Evolutionary conservation across 495 filamentous ascomycete species (phyloP).

Genomic region (Annulohypoxylon moriforme): DNA sequence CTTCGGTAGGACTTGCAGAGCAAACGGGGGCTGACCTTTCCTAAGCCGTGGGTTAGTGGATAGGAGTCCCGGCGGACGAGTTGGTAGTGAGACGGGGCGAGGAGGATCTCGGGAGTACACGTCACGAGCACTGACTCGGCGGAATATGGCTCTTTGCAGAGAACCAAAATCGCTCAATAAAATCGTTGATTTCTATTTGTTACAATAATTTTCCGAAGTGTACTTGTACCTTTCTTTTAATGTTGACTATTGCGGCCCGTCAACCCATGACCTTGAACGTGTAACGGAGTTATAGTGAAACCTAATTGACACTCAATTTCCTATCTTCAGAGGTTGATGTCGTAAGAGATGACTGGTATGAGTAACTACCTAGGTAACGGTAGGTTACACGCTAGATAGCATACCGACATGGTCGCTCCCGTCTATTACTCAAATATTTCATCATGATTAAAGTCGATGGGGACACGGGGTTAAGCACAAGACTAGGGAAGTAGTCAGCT

Average conservation of each 20-base stretch:
- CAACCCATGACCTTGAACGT: neutral
- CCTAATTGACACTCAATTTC: neutral
- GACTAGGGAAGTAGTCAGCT: neutral
- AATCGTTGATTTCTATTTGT: conserved; percentile 30
- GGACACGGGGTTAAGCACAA: neutral
- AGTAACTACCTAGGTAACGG: neutral
- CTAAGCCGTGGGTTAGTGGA: conserved; percentile 22
- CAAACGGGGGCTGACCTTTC: conserved; percentile 3
- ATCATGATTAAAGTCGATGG: neutral
- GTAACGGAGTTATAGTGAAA: neutral
- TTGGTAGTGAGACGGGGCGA: conserved; percentile 2
- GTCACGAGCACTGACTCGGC: conserved; percentile 17
- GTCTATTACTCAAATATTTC: neutral
- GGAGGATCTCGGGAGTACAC: conserved; percentile 16
- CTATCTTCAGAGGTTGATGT: neutral
- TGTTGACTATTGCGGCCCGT: neutral
- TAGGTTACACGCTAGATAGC: no score
- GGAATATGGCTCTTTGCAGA: conserved; percentile 20
- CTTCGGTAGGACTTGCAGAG: conserved; percentile 11
- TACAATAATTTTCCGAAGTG: conserved; percentile 11
- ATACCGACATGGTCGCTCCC: neutral
- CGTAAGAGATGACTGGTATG: neutral
- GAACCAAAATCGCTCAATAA: conserved; percentile 24
- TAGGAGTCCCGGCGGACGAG: conserved; percentile 30
- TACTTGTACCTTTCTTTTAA: conserved; percentile 3